Conservation (phyloP, 345 rosid genomes). For the Citrus unshiu region DNA sequence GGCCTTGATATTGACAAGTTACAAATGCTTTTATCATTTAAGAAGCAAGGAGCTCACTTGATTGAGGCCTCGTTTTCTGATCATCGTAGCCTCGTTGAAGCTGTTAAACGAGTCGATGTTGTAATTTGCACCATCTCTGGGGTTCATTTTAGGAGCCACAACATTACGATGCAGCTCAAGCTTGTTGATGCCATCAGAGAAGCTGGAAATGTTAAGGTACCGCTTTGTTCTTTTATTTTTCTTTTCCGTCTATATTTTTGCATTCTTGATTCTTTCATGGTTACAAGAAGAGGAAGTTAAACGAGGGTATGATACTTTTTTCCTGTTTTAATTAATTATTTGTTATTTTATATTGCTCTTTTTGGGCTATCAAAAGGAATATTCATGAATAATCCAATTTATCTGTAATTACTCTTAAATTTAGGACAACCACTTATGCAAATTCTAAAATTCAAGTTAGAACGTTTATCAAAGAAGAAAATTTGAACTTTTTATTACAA, state of each 20-base stretch:
- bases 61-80: slow-evolving; percentile 49
- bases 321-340: too few relatives aligned
- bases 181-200: slow-evolving; percentile 64
- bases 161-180: slow-evolving; percentile 48
- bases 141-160: slow-evolving; percentile 55
- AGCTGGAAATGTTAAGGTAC: slow-evolving; percentile 66
- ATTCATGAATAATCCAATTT: neutral
- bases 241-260: neutral
- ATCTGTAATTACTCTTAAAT: too few relatives aligned
- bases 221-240: too few relatives aligned
- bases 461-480: too few relatives aligned
- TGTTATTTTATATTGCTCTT: neutral
- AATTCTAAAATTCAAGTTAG: too few relatives aligned
- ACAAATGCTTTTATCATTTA: slow-evolving; percentile 45
- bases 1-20: slow-evolving; percentile 68
- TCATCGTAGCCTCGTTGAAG: slow-evolving; percentile 40
- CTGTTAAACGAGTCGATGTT: slow-evolving; percentile 53
- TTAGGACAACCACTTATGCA: too few relatives aligned
- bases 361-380: neutral
- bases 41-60: slow-evolving; percentile 50
- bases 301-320: neutral
- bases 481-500: too few relatives aligned
- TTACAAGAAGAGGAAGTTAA: neutral
- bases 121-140: slow-evolving; percentile 67
- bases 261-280: neutral